These are phyloP conservation scores for Alternaria sp. DNA, from an alignment of 2,329 filamentous ascomycete species.

Conservation along the genomic window DNA sequence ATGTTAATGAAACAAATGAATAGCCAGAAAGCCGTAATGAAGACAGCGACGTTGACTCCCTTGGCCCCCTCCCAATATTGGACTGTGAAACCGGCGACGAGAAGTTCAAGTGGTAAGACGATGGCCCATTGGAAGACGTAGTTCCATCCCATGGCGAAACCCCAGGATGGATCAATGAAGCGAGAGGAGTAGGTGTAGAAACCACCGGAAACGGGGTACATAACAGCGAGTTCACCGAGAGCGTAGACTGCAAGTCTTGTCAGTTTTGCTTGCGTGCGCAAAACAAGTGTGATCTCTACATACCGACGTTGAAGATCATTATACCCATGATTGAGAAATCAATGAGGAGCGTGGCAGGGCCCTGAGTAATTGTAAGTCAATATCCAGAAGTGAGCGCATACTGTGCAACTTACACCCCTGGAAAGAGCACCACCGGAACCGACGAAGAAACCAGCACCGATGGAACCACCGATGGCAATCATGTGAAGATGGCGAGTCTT, in stretches of 20 bases:
- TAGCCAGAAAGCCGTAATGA: slow-evolving; percentile 48
- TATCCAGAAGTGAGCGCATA: background rate
- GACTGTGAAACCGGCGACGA: slow-evolving; percentile 47
- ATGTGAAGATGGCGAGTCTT: slow-evolving; percentile 66
- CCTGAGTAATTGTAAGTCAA: slow-evolving; percentile 22
- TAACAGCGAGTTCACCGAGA: slow-evolving; percentile 62
- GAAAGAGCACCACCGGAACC: slow-evolving; percentile 63
- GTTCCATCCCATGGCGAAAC: slow-evolving; percentile 47
- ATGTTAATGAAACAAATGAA: slow-evolving; percentile 48
- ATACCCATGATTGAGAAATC: slow-evolving; percentile 50
- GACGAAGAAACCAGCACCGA: slow-evolving; percentile 69
- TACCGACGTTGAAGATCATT: slow-evolving; percentile 50
- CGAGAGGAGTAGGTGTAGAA: slow-evolving; percentile 59
- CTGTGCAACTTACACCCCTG: slow-evolving; percentile 54
- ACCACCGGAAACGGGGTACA: slow-evolving; percentile 62
- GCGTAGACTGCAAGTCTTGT: slow-evolving; percentile 57
- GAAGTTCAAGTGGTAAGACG: slow-evolving; percentile 49
- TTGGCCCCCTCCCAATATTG: slow-evolving; percentile 41
- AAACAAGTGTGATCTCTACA: slow-evolving; percentile 6
- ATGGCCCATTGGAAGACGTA: slow-evolving; percentile 48
- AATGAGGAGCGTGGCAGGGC: slow-evolving; percentile 43
- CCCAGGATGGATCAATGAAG: slow-evolving; percentile 57
- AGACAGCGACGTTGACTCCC: slow-evolving; percentile 35
- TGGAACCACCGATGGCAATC: slow-evolving; percentile 68
- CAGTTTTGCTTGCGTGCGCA: slow-evolving; percentile 26